phyloP scores from a whole-genome alignment of 768 basidiomycete genomes.

The Russula griseocarnosa region DNA sequence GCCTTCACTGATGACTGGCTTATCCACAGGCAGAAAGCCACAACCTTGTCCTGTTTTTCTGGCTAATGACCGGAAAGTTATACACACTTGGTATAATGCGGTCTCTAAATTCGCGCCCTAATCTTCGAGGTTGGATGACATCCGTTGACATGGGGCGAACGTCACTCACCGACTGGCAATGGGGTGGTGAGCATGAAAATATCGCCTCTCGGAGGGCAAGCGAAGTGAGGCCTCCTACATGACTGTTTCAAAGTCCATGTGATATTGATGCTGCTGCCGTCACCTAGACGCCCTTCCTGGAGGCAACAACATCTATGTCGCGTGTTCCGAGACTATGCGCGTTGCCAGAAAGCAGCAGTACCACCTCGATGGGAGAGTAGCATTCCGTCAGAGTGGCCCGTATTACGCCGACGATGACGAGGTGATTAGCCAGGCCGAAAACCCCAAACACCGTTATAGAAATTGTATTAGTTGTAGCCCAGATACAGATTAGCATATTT shows the following conservation, averaged over 20 bases:
- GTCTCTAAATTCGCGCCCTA: conserved; percentile 34
- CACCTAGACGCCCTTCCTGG: conserved; percentile 14
- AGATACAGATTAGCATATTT: too few species aligned
- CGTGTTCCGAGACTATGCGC: not conserved
- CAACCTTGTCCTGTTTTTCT: conserved; percentile 45
- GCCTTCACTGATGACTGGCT: not conserved
- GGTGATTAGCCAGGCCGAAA: not conserved
- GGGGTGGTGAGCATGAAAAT: conserved; percentile 30
- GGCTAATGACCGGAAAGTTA: conserved; percentile 49
- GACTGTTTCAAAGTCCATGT: not conserved
- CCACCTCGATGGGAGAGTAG: not conserved
- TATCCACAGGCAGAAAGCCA: conserved; percentile 12
- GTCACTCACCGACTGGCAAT: conserved; percentile 40
- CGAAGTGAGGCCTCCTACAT: conserved; percentile 12
- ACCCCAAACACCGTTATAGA: not conserved
- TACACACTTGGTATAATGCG: conserved; percentile 35
- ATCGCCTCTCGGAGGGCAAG: conserved; percentile 14
- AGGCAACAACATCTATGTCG: not conserved
- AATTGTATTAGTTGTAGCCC: not conserved
- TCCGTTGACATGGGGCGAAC: conserved; percentile 42
- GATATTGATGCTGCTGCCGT: not conserved
- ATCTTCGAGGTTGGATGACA: conserved; percentile 35
- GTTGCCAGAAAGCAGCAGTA: conserved; percentile 8
- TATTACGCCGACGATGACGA: not conserved
- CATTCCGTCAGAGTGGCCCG: not conserved